A percentile compares a stretch with the other conserved stretches of the same genome.
Conservation (phyloP, 2,329 filamentous ascomycete species). For the Xylariaceae sp. region DNA sequence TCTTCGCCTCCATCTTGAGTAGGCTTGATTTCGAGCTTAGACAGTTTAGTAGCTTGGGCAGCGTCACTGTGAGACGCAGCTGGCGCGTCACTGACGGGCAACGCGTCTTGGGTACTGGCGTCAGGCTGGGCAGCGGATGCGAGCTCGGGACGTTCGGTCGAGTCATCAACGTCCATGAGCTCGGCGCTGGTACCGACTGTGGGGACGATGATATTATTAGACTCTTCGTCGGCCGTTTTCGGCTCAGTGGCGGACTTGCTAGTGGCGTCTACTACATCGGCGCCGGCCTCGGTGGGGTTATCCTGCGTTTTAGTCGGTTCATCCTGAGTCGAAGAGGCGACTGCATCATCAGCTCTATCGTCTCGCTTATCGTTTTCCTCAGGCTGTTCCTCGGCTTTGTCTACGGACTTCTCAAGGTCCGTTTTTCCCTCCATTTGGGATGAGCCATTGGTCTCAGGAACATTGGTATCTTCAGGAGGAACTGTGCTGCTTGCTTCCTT, state of each 20-base stretch:
- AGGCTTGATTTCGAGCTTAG: constrained; percentile 32
- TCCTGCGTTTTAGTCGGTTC: neutral
- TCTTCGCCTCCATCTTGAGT: constrained; percentile 20
- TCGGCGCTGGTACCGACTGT: constrained; percentile 14
- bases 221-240: constrained; percentile 9
- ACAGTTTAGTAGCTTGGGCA: constrained; percentile 30
- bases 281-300: neutral
- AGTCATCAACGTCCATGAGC: constrained; percentile 31
- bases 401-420: neutral
- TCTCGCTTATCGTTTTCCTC: neutral
- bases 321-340: neutral
- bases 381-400: neutral
- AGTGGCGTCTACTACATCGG: constrained; percentile 6
- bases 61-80: constrained; percentile 30
- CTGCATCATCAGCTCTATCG: neutral
- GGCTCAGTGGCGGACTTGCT: constrained; percentile 8
- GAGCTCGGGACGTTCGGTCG: constrained; percentile 21
- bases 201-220: neutral
- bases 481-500: constrained; percentile 10
- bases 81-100: constrained; percentile 22
- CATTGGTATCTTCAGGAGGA: constrained; percentile 16
- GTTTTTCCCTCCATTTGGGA: constrained; percentile 8
- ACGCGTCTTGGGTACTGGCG: constrained; percentile 24
- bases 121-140: constrained; percentile 22
- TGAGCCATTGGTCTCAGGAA: constrained; percentile 20